Evolutionary conservation across 179 eudicot species (phyloP).

Genomic region (Heliamphora pulchella): DNA sequence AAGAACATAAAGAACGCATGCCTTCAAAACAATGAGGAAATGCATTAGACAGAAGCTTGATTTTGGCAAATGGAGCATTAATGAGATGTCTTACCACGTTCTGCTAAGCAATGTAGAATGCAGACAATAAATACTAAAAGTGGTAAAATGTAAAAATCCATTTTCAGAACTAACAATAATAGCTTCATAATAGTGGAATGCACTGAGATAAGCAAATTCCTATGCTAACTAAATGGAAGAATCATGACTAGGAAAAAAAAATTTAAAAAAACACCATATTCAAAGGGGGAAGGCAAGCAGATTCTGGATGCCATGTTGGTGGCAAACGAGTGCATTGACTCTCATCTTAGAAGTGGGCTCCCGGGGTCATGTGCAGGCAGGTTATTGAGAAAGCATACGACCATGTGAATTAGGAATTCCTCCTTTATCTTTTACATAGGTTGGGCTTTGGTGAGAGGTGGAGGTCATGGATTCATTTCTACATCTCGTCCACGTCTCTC

Average conservation of each 20-base stretch:
- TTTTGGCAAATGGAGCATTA: background rate
- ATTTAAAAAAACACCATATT: too few relatives aligned
- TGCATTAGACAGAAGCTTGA: slow-evolving; percentile 11
- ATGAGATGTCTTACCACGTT: slow-evolving; percentile 3
- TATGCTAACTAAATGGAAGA: background rate
- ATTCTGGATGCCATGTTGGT: too few relatives aligned
- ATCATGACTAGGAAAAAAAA: background rate
- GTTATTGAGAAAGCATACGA: too few relatives aligned
- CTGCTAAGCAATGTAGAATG: slow-evolving; percentile 10
- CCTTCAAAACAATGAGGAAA: slow-evolving; percentile 56
- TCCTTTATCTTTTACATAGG: too few relatives aligned
- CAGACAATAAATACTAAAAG: background rate
- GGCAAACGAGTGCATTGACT: too few relatives aligned
- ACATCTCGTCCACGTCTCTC: too few relatives aligned
- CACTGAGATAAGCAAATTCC: slow-evolving; percentile 8
- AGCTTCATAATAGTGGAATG: background rate
- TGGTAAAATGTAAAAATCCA: background rate
- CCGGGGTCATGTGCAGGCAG: too few relatives aligned
- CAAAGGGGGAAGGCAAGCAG: too few relatives aligned
- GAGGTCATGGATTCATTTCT: too few relatives aligned
- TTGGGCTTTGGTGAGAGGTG: too few relatives aligned
- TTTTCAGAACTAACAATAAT: background rate
- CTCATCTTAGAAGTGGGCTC: too few relatives aligned
- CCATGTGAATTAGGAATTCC: too few relatives aligned
- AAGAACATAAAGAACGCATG: slow-evolving; percentile 90